Evolutionary conservation across 306 rosid species (phyloP).

Genomic region (Ormosia emarginata): DNA sequence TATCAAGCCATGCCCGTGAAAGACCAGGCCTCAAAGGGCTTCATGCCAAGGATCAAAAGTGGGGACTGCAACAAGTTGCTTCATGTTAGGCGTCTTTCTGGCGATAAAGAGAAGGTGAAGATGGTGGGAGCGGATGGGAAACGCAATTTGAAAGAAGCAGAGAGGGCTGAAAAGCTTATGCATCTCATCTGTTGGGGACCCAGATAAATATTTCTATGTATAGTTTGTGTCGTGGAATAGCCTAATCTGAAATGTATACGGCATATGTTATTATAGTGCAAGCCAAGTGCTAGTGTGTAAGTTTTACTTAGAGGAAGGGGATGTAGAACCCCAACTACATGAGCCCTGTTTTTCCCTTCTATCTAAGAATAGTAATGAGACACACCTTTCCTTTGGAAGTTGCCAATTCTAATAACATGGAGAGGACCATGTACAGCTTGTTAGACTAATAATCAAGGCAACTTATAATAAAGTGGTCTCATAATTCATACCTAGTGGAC

Average conservation of each 20-base stretch:
- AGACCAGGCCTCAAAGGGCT: constrained; percentile 9
- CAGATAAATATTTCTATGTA: background rate
- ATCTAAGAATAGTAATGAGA: background rate
- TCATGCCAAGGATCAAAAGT: background rate
- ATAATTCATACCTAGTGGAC: background rate
- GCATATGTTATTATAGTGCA: background rate
- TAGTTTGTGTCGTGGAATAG: background rate
- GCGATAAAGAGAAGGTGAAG: background rate
- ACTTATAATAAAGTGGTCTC: background rate
- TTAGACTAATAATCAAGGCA: background rate
- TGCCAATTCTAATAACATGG: background rate
- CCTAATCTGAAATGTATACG: background rate
- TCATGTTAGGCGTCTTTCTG: background rate
- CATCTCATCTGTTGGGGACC: constrained; percentile 28
- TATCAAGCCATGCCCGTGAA: constrained; percentile 12
- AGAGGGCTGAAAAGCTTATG: constrained; percentile 23
- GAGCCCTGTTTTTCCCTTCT: background rate
- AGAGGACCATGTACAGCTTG: background rate
- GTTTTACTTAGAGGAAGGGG: background rate
- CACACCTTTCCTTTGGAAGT: background rate
- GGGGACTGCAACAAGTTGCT: background rate
- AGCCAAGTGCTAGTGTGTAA: too few species aligned
- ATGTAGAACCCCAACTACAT: background rate
- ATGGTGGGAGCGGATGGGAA: background rate
- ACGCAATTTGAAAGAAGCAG: constrained; percentile 14